These are phyloP conservation scores for Lippia alba DNA, from an alignment of 305 asterid genomes.

Conservation along the genomic window DNA sequence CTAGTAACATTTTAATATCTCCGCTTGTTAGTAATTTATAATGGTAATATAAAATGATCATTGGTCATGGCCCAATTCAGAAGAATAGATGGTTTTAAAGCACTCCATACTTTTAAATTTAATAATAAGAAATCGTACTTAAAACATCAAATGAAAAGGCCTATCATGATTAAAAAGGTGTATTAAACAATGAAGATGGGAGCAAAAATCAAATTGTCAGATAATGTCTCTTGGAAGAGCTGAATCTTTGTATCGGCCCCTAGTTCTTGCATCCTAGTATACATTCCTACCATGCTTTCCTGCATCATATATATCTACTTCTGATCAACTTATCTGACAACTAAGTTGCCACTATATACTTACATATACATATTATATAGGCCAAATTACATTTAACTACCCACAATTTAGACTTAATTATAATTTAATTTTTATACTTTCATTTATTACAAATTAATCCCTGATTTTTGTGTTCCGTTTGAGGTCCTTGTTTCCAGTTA, in stretches of 20 bases:
- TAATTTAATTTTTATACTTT: no score
- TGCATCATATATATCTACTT: background rate
- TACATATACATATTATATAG: no score
- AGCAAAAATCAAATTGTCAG: conserved; percentile 36
- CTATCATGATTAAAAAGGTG: background rate
- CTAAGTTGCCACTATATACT: background rate
- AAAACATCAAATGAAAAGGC: background rate
- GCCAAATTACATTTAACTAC: no score
- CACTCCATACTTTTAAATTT: background rate
- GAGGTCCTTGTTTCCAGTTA: no score
- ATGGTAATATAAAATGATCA: no score
- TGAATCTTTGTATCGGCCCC: conserved; percentile 33
- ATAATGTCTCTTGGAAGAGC: conserved; percentile 34
- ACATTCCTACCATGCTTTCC: conserved; percentile 20
- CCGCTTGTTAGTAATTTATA: no score
- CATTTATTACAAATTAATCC: no score
- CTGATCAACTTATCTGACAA: background rate
- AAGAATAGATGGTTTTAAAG: background rate
- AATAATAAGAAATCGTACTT: background rate
- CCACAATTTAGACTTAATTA: no score
- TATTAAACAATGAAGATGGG: background rate
- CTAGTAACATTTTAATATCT: no score
- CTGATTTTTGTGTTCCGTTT: no score
- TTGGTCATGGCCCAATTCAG: background rate
- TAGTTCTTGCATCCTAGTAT: conserved; percentile 35